These are phyloP conservation scores for Russula sp. DNA, from an alignment of 768 basidiomycete genomes.

Conservation along the genomic window DNA sequence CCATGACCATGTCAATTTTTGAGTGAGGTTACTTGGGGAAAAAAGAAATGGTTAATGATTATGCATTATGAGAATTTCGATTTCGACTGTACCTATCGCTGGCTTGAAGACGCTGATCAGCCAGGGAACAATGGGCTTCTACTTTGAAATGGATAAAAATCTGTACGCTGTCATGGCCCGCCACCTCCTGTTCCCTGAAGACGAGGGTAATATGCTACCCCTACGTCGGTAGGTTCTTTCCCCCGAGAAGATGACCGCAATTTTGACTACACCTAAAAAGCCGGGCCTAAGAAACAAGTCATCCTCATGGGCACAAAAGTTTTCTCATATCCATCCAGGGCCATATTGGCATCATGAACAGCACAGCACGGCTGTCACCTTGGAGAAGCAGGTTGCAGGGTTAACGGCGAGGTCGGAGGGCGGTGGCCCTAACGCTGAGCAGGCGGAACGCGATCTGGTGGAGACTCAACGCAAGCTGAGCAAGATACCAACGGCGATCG, in stretches of 20 bases:
- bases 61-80: no score
- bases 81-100: no score
- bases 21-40: no score
- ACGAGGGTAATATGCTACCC: neutral
- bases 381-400: neutral
- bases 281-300: neutral
- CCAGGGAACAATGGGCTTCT: constrained; percentile 36
- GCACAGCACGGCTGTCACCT: neutral
- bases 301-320: neutral
- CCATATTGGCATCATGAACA: neutral
- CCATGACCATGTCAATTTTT: no score
- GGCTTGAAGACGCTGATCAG: constrained; percentile 25
- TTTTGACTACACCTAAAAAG: neutral
- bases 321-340: neutral
- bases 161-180: constrained; percentile 32
- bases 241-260: neutral
- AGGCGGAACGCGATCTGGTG: neutral
- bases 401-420: neutral
- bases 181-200: constrained; percentile 22
- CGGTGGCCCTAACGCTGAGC: neutral
- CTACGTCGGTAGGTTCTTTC: neutral
- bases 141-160: constrained; percentile 27
- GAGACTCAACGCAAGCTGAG: neutral
- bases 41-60: no score
- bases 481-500: neutral